These are phyloP conservation scores for Millerago galiae DNA, from an alignment of 805 yeast species.

Conservation along the genomic window DNA sequence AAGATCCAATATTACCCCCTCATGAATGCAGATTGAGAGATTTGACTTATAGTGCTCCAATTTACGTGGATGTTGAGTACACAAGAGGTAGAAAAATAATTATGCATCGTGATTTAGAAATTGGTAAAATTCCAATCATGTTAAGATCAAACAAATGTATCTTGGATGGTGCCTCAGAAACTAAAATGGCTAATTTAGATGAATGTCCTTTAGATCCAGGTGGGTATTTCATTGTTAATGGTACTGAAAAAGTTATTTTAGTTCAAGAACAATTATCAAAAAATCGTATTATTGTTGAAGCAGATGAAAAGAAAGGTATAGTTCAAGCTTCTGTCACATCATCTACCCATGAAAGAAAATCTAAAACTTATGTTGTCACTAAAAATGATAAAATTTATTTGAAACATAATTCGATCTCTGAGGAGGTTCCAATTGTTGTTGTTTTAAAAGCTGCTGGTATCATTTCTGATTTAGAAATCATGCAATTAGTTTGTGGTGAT, in stretches of 20 bases:
- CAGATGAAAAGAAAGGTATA: constrained; percentile 88
- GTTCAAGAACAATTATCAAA: constrained; percentile 96
- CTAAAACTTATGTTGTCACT: constrained; percentile 92
- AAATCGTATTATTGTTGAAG: constrained; percentile 96
- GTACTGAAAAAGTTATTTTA: constrained; percentile 94
- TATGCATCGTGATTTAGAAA: constrained; percentile 83
- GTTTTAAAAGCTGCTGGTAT: constrained; percentile 94
- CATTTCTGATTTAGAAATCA: constrained; percentile 83
- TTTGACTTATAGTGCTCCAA: constrained; percentile 90
- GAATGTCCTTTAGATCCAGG: constrained; percentile 99
- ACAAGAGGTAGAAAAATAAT: constrained; percentile 92
- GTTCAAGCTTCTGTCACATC: constrained; percentile 98
- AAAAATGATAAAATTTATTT: constrained; percentile 84
- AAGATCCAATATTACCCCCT: constrained; percentile 71
- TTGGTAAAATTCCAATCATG: constrained; percentile 99
- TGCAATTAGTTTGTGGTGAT: constrained; percentile 91
- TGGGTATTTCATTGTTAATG: constrained; percentile 95
- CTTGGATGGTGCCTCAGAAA: constrained; percentile 68
- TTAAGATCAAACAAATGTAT: constrained; percentile 89
- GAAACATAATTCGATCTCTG: constrained; percentile 92
- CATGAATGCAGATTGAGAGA: constrained; percentile 95
- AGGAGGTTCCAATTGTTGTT: constrained; percentile 91
- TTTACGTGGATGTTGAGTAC: constrained; percentile 94
- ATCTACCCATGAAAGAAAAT: constrained; percentile 96
- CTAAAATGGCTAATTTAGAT: constrained; percentile 77